A percentile compares a stretch with the other conserved stretches of the same genome.
Conservation (phyloP, 2,329 filamentous ascomycete species). For the Cercospora sp. region DNA sequence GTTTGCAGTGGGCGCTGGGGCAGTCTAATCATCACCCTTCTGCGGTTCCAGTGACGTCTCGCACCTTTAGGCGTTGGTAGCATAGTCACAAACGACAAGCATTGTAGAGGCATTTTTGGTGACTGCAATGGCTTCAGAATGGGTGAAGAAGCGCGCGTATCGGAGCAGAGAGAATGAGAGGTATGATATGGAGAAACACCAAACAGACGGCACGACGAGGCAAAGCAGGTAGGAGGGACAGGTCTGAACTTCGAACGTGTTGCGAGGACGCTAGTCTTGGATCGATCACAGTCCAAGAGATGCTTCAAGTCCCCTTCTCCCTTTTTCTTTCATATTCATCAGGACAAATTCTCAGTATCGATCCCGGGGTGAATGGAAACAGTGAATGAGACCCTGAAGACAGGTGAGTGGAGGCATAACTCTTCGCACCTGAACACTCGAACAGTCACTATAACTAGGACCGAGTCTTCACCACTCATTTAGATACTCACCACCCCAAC, state of each 20-base stretch:
- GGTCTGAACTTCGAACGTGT: neutral
- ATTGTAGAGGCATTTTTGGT: neutral
- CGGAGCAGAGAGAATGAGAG: neutral
- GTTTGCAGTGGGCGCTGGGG: neutral
- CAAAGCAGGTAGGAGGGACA: neutral
- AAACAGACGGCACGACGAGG: neutral
- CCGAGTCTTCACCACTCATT: neutral
- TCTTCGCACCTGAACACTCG: neutral
- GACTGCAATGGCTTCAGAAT: neutral
- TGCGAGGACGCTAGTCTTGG: neutral
- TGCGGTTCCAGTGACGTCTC: too few species aligned
- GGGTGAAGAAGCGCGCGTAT: neutral
- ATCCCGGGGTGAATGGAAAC: neutral
- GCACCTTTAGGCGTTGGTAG: neutral
- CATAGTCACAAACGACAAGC: neutral
- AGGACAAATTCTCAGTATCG: neutral
- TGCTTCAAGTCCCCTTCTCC: neutral
- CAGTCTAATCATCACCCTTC: neutral
- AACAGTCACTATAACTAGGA: neutral
- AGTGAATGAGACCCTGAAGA: neutral
- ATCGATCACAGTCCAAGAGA: neutral
- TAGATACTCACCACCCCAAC: neutral
- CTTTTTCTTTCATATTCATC: neutral
- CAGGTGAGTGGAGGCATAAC: neutral
- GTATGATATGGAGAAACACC: neutral